Evolutionary conservation across 345 rosid genomes (phyloP), one percentile per base, ranked within the genome.

Genomic region (Eutrema yunnanense): DNA sequence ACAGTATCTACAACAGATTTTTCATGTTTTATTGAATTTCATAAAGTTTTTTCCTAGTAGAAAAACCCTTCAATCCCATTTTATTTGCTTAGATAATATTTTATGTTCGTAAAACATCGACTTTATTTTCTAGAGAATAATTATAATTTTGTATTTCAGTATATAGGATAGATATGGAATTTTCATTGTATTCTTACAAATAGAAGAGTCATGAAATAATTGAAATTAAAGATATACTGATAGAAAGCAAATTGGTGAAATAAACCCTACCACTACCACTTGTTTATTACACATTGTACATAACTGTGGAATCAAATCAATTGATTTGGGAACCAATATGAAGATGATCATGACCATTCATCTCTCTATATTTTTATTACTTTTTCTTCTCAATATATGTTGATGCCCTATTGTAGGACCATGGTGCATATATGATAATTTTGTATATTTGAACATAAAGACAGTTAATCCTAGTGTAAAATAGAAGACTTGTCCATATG

Each of bases 211-310:
- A 33, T 53, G 63, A 63, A 63, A 72, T 63, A 8, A 72, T 33
- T 52, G 54, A 62, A 43, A 51, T 32, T 51, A 42, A 62, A 72
- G 65, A 65, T 65, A 56, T 6, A 46, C 5, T 27, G 9, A 73
- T 33, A 13, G 36, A 62, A 63, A 69, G 42, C 67, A 55, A 76
- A 52, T 22, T 54, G 66, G 61, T 55, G 63, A 60, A 61, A 61
- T 53, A 53, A 75, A 75, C 79, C 79, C 79, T 75, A 75, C 74
- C 79, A 75, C 69, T 61, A 68, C 73, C 68, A 60, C 73, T 67
- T 74, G 69, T 62, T 75, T 44, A 75, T 53, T 61, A 61, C 37
- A 46, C 58, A 75, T 52, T 75, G 79, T 76, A 56, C 75, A 58
- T 47, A 64, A 70, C 72, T 70, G 55, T 64, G 64, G 72, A 71